Percentiles rank a stretch among this genome's conserved stretches.
Conservation (phyloP, 176 grass and related monocot genomes). For the Zea luxurians region DNA sequence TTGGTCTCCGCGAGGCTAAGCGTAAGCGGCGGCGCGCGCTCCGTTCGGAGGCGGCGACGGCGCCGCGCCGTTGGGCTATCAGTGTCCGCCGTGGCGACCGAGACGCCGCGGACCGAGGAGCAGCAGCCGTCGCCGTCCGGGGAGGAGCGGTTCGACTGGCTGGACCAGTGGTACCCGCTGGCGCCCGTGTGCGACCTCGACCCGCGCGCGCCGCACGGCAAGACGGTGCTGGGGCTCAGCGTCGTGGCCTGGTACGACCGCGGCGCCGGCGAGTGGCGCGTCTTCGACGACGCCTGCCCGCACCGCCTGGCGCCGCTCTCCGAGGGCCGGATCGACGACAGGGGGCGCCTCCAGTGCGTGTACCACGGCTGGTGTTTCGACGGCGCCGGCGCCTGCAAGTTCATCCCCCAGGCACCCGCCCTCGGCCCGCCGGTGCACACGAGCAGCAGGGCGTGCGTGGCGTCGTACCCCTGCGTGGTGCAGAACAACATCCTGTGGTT, state of each 20-base stretch:
- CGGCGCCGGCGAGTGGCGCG: conserved; percentile 64
- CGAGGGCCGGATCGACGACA: conserved; percentile 75
- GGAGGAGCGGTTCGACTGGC: conserved; percentile 67
- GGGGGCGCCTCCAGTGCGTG: conserved; percentile 83
- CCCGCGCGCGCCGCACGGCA: conserved; percentile 69
- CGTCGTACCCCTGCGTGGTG: conserved; percentile 73
- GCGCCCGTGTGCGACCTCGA: conserved; percentile 83
- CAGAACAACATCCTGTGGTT: conserved; percentile 92
- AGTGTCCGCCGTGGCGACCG: conserved; percentile 28
- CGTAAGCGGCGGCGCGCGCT: background rate
- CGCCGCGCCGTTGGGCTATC: background rate
- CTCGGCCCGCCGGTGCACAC: conserved; percentile 69
- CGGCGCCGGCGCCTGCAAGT: conserved; percentile 72
- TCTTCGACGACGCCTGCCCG: conserved; percentile 81
- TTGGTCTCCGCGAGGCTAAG: background rate
- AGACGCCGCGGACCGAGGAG: conserved; percentile 17
- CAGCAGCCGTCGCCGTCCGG: background rate
- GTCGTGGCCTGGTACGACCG: conserved; percentile 84
- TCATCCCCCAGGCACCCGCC: conserved; percentile 81
- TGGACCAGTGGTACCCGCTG: conserved; percentile 83
- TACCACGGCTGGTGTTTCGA: conserved; percentile 99
- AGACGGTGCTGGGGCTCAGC: conserved; percentile 78
- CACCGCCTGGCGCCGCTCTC: conserved; percentile 93
- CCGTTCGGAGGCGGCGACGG: background rate
- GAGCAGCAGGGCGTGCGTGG: conserved; percentile 70